A percentile compares a stretch with the other conserved stretches of the same genome.
Evolutionary conservation across 192 early-diverging fungal genomes (phyloP).

Genomic region (Backusella sp.): DNA sequence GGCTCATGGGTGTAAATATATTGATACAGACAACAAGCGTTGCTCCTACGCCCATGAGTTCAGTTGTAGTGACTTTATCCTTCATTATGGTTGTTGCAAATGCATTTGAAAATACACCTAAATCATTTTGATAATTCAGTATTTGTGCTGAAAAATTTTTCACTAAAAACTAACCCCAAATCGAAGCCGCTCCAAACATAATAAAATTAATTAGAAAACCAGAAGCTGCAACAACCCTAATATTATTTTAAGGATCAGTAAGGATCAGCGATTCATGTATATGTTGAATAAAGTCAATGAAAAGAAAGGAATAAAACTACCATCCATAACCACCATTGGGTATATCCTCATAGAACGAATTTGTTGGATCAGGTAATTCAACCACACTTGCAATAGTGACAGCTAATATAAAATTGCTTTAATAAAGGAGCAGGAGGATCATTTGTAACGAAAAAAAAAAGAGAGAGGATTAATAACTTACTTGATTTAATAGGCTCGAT

Average conservation of each 20-base stretch:
- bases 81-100: not conserved
- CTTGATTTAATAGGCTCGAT: constrained; percentile 1
- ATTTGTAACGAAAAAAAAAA: not conserved
- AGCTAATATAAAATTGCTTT: not conserved
- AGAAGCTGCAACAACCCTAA: constrained; percentile 1
- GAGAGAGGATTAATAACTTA: not conserved
- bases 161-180: constrained; percentile 1
- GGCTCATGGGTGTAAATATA: constrained; percentile 11
- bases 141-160: too few species aligned
- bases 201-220: constrained; percentile 10
- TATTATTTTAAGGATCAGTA: too few species aligned
- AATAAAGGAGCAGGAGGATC: not conserved
- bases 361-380: constrained; percentile 2
- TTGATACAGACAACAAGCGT: constrained; percentile 9
- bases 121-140: not conserved
- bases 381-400: not conserved
- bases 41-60: constrained; percentile 22
- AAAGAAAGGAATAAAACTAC: not conserved
- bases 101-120: constrained; percentile 26
- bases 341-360: constrained; percentile 10
- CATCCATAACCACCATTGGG: constrained; percentile 17
- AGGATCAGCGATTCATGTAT: too few species aligned
- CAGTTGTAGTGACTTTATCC: not conserved
- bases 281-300: too few species aligned
- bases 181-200: constrained; percentile 10